phyloP scores from a whole-genome alignment of 2,329 filamentous ascomycete genomes.

The Coniochaeta pulveracea region DNA sequence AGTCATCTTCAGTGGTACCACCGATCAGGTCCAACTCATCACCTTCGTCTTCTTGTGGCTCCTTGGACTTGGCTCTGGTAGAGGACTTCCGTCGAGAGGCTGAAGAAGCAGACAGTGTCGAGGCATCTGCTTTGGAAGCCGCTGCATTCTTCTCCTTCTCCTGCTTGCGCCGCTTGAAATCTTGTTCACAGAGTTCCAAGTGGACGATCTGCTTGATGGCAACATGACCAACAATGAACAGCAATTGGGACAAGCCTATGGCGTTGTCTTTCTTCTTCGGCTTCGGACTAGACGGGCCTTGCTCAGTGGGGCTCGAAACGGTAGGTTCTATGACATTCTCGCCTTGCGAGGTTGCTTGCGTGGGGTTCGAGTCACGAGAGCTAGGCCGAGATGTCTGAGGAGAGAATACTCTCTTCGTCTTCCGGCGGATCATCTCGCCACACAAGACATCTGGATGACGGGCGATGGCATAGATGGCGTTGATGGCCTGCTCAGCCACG shows the following conservation, averaged over 20 bases:
- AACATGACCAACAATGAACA: conserved; percentile 92
- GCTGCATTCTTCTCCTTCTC: conserved; percentile 65
- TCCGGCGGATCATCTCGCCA: conserved; percentile 78
- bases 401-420: conserved; percentile 70
- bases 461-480: conserved; percentile 86
- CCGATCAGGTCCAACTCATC: conserved; percentile 95
- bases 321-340: conserved; percentile 15
- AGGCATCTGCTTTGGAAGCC: conserved; percentile 23
- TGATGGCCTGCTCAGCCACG: conserved; percentile 90
- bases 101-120: conserved; percentile 19
- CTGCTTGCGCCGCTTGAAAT: conserved; percentile 94
- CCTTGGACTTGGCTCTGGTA: conserved; percentile 33
- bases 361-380: conserved; percentile 30
- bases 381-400: conserved; percentile 29
- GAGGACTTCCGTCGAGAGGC: conserved; percentile 20
- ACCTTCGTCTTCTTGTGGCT: conserved; percentile 36
- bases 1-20: conserved; percentile 90
- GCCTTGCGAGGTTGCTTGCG: conserved; percentile 15
- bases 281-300: conserved; percentile 17
- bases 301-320: conserved; percentile 9
- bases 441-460: conserved; percentile 91
- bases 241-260: conserved; percentile 72
- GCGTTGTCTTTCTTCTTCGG: conserved; percentile 55
- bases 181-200: conserved; percentile 89
- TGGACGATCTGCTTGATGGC: conserved; percentile 99